phyloP scores from a whole-genome alignment of 2,329 filamentous ascomycete genomes.

The Sordariomycetes sp. region DNA sequence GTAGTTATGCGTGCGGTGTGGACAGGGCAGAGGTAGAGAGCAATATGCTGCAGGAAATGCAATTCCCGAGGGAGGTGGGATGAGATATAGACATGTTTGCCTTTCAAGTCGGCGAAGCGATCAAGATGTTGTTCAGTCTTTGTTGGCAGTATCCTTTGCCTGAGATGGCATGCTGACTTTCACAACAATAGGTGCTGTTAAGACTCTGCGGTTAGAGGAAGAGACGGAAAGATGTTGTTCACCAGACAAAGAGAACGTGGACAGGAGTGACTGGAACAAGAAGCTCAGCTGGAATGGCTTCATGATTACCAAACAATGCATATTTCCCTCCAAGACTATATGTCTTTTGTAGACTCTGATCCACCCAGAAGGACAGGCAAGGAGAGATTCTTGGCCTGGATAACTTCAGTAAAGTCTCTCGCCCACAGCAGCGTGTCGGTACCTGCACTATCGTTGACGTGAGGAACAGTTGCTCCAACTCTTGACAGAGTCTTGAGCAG shows the following conservation, averaged over 20 bases:
- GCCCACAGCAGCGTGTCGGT: conserved; percentile 26
- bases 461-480: conserved; percentile 24
- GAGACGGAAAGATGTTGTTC: too few species aligned
- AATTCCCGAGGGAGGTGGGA: too few species aligned
- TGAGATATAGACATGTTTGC: too few species aligned
- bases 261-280: not conserved
- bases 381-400: not conserved
- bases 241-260: not conserved
- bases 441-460: conserved; percentile 16
- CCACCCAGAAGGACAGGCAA: not conserved
- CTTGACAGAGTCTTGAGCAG: conserved; percentile 25
- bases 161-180: not conserved
- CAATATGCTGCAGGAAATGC: too few species aligned
- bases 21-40: too few species aligned
- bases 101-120: too few species aligned
- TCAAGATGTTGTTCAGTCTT: too few species aligned
- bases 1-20: too few species aligned
- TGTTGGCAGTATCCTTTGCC: too few species aligned
- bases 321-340: not conserved
- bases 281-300: not conserved
- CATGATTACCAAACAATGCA: too few species aligned
- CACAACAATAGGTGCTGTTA: not conserved
- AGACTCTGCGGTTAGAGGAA: too few species aligned
- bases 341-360: not conserved
- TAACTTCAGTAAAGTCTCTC: conserved; percentile 29